Conservation (phyloP, 768 basidiomycete species). For the Termitomyces sp. region DNA sequence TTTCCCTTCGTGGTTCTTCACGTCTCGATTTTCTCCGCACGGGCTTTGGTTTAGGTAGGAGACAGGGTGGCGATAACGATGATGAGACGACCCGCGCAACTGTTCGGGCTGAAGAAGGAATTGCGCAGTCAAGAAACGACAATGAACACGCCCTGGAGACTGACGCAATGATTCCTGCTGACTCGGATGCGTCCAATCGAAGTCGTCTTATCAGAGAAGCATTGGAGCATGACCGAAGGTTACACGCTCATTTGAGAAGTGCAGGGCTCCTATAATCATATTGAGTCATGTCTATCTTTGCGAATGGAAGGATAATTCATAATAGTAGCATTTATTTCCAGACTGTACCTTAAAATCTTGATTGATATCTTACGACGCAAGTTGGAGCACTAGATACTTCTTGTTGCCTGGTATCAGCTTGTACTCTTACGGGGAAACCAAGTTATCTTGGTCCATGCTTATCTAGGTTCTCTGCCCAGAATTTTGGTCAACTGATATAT, state of each 20-base stretch:
- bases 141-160: slow-evolving; percentile 24
- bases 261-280: slow-evolving; percentile 54
- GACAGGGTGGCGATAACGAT: slow-evolving; percentile 19
- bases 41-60: slow-evolving; percentile 36
- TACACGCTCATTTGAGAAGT: slow-evolving; percentile 54
- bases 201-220: slow-evolving; percentile 38
- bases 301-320: background rate
- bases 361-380: background rate
- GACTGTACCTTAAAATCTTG: background rate
- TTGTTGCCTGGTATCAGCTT: background rate
- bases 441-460: no score
- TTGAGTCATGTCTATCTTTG: background rate
- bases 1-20: slow-evolving; percentile 33
- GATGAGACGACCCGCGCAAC: slow-evolving; percentile 19
- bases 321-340: background rate
- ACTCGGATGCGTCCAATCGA: slow-evolving; percentile 35
- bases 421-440: no score
- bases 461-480: background rate
- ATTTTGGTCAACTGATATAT: background rate
- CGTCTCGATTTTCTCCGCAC: slow-evolving; percentile 36
- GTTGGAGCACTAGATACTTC: background rate
- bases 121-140: slow-evolving; percentile 9
- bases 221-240: slow-evolving; percentile 46
- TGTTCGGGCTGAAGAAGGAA: slow-evolving; percentile 25
- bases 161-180: slow-evolving; percentile 34